phyloP scores from a whole-genome alignment of 495 filamentous ascomycete genomes.

The Rhizodiscina lignyota region DNA sequence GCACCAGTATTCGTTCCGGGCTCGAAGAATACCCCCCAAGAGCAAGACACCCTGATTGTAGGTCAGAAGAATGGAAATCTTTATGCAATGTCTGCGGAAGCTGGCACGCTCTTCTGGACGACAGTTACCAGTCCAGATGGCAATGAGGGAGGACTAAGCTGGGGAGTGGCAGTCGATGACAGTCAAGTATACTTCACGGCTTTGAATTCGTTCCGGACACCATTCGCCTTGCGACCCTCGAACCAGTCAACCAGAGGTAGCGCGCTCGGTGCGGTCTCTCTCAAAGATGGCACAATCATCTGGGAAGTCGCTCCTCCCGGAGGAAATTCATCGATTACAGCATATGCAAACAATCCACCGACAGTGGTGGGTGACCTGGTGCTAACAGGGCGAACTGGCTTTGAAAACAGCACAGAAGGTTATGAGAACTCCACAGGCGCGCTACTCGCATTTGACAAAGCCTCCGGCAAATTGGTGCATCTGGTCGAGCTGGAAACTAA shows the following conservation, averaged over 20 bases:
- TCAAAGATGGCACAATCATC: conserved; percentile 13
- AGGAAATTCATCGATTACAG: conserved; percentile 3
- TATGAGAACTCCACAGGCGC: not conserved
- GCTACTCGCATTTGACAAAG: conserved; percentile 2
- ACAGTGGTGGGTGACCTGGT: conserved; percentile 20
- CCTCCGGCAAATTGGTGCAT: not conserved
- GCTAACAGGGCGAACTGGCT: conserved; percentile 1
- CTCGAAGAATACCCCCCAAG: conserved; percentile 2
- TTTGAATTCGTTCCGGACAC: conserved; percentile 11
- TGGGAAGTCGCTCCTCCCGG: conserved; percentile 14
- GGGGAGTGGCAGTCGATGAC: conserved; percentile 25
- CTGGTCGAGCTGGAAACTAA: conserved; percentile 1
- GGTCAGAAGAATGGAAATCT: conserved; percentile 27
- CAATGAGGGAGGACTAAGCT: conserved; percentile 18
- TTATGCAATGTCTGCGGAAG: conserved; percentile 18
- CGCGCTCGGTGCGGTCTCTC: conserved; percentile 18
- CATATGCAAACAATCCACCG: too few species aligned
- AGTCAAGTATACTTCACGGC: conserved; percentile 20
- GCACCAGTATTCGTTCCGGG: conserved; percentile 23
- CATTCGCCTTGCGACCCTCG: conserved; percentile 11
- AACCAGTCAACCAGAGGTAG: conserved; percentile 13
- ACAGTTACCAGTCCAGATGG: conserved; percentile 14
- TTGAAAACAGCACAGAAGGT: too few species aligned
- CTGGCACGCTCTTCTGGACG: conserved; percentile 19
- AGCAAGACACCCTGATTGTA: conserved; percentile 16